Conservation (phyloP, 2,329 filamentous ascomycete genomes). For the Exserohilum rostratum region DNA sequence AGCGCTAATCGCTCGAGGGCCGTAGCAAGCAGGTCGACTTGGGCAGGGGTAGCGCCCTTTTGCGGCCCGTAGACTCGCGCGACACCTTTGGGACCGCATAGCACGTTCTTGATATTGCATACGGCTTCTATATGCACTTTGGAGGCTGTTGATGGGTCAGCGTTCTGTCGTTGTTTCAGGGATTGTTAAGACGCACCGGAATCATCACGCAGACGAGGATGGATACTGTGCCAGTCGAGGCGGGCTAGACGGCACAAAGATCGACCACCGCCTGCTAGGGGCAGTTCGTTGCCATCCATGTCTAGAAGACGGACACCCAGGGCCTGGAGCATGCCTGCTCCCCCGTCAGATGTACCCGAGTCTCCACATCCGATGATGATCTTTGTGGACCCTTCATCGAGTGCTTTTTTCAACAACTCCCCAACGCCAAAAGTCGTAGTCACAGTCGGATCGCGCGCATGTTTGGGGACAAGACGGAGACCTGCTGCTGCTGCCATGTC, state of each 20-base stretch:
- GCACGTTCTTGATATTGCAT: conserved; percentile 60
- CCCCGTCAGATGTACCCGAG: conserved; percentile 61
- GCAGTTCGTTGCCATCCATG: conserved; percentile 45
- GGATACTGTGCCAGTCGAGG: conserved; percentile 51
- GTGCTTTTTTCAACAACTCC: conserved; percentile 54
- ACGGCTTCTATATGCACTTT: conserved; percentile 56
- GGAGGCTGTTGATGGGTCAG: conserved; percentile 19
- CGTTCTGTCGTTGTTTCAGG: background rate
- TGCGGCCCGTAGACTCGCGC: conserved; percentile 60
- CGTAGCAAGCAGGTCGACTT: conserved; percentile 52
- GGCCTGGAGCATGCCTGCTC: conserved; percentile 61
- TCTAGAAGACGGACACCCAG: conserved; percentile 56
- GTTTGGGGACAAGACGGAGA: conserved; percentile 56
- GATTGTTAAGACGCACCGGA: conserved; percentile 20
- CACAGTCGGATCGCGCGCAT: conserved; percentile 53
- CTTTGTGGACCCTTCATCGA: conserved; percentile 54
- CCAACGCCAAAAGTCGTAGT: conserved; percentile 62
- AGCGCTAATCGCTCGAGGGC: conserved; percentile 54
- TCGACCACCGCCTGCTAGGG: conserved; percentile 51
- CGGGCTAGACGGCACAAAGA: conserved; percentile 47
- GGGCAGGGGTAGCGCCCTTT: conserved; percentile 55
- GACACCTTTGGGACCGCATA: conserved; percentile 58
- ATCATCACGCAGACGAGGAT: conserved; percentile 45
- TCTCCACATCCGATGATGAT: conserved; percentile 62
- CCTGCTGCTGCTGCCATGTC: conserved; percentile 63